phyloP scores from a whole-genome alignment of 345 rosid species.

The Cardiospermum halicacabum region DNA sequence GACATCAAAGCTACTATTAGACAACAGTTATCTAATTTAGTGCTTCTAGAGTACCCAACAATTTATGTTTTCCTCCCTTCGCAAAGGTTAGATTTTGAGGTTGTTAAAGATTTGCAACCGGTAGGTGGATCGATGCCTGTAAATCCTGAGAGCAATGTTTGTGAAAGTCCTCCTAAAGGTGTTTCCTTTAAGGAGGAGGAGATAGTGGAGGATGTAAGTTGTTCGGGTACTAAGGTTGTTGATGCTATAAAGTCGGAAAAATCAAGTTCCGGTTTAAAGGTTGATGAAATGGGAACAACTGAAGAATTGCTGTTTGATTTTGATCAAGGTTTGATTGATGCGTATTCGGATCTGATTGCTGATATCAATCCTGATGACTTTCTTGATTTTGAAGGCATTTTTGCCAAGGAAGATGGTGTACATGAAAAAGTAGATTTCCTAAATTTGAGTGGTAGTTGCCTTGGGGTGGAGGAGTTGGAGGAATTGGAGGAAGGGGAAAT shows the following conservation, averaged over 20 bases:
- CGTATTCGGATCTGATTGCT: slow-evolving; percentile 58
- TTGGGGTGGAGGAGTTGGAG: slow-evolving; percentile 52
- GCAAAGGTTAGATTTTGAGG: slow-evolving; percentile 52
- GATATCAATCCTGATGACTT: slow-evolving; percentile 65
- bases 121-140: slow-evolving; percentile 19
- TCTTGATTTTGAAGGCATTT: slow-evolving; percentile 57
- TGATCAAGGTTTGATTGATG: slow-evolving; percentile 64
- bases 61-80: slow-evolving; percentile 82
- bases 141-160: slow-evolving; percentile 25
- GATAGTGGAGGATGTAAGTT: slow-evolving; percentile 44
- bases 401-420: slow-evolving; percentile 31
- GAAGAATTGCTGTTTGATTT: slow-evolving; percentile 50
- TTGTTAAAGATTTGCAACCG: slow-evolving; percentile 31
- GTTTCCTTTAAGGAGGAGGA: slow-evolving; percentile 61
- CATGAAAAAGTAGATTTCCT: slow-evolving; percentile 24
- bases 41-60: slow-evolving; percentile 78
- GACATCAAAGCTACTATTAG: slow-evolving; percentile 56
- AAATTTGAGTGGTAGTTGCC: slow-evolving; percentile 15
- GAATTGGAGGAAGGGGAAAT: slow-evolving; percentile 83
- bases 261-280: slow-evolving; percentile 17
- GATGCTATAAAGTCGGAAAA: slow-evolving; percentile 33
- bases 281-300: slow-evolving; percentile 5
- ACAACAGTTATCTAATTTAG: slow-evolving; percentile 51
- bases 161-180: slow-evolving; percentile 33
- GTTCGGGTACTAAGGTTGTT: slow-evolving; percentile 39